A percentile compares a stretch with the other conserved stretches of the same genome.
Conservation (phyloP, 2,329 filamentous ascomycete species). For the Fusarium anthophilum region DNA sequence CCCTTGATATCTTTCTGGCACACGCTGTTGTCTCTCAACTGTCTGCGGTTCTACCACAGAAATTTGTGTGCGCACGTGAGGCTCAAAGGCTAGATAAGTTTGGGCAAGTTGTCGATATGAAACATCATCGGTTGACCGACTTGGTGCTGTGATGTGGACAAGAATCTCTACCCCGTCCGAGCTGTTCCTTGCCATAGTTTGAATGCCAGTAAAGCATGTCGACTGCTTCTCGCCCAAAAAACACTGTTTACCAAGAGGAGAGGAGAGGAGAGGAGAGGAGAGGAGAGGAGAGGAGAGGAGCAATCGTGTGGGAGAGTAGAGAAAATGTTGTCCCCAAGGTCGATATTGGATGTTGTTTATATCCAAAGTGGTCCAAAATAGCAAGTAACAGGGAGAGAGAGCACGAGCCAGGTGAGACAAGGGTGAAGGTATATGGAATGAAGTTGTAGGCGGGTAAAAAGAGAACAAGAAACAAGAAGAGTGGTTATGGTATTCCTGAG, state of each 20-base stretch:
- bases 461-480: neutral
- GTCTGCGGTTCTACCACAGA: neutral
- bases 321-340: neutral
- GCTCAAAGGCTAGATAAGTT: slow-evolving; percentile 61
- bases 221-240: slow-evolving; percentile 6
- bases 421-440: neutral
- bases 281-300: neutral
- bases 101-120: slow-evolving; percentile 59
- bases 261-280: neutral
- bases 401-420: slow-evolving; percentile 27
- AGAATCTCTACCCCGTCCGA: slow-evolving; percentile 60
- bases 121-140: slow-evolving; percentile 57
- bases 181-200: slow-evolving; percentile 41
- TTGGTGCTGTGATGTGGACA: slow-evolving; percentile 64
- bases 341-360: slow-evolving; percentile 9
- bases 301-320: neutral
- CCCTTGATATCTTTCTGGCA: neutral
- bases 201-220: slow-evolving; percentile 37
- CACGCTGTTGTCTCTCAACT: neutral
- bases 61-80: slow-evolving; percentile 34
- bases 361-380: slow-evolving; percentile 13
- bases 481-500: neutral
- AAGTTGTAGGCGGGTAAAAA: neutral
- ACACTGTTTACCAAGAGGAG: neutral
- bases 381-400: slow-evolving; percentile 3